Evolutionary conservation across 169 alveolate species (phyloP).

Genomic region (Cryptosporidium viatorum): DNA sequence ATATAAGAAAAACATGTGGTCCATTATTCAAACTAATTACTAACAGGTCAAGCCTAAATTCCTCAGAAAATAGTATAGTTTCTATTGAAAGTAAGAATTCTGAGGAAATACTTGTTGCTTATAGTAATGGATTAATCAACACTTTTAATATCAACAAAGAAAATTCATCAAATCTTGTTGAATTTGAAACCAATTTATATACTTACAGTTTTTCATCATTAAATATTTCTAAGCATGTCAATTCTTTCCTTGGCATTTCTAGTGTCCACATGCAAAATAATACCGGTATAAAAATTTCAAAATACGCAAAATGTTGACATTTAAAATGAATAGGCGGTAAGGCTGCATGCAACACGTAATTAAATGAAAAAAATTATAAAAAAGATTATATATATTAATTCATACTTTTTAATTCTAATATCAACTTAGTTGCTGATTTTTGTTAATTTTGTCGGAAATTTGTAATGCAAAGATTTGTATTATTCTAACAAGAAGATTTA

Average conservation of each 20-base stretch:
- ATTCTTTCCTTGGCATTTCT: constrained; percentile 21
- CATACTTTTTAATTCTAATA: no score
- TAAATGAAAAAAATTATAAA: no score
- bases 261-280: constrained; percentile 10
- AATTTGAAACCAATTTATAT: background rate
- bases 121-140: background rate
- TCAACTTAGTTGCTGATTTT: background rate
- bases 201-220: constrained; percentile 33
- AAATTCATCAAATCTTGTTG: background rate
- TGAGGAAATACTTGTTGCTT: constrained; percentile 24
- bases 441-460: no score
- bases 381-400: no score
- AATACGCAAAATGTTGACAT: background rate
- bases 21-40: constrained; percentile 32
- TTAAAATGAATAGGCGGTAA: background rate
- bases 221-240: background rate
- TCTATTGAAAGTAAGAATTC: constrained; percentile 42
- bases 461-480: no score
- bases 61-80: background rate
- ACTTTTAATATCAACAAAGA: background rate
- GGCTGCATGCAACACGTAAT: background rate
- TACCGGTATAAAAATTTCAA: constrained; percentile 36
- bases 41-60: background rate
- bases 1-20: constrained; percentile 60
- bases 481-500: no score